These are phyloP conservation scores for Penicillium antarcticum DNA, from an alignment of 495 filamentous ascomycete genomes.

Conservation along the genomic window DNA sequence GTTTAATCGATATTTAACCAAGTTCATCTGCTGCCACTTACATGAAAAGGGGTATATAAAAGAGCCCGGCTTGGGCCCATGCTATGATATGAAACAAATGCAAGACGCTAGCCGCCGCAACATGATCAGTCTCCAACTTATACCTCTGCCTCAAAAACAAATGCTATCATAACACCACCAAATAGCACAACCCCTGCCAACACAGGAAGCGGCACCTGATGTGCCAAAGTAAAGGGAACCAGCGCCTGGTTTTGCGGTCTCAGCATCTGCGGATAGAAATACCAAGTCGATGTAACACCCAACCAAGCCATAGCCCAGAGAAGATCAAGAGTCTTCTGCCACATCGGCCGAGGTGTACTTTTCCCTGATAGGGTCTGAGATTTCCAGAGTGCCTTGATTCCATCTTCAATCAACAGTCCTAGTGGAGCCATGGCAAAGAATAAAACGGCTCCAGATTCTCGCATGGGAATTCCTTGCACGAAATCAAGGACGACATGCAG, in stretches of 20 bases:
- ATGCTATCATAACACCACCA: slow-evolving; percentile 3
- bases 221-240: slow-evolving; percentile 15
- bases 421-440: slow-evolving; percentile 33
- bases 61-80: too few species aligned
- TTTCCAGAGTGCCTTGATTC: slow-evolving; percentile 16
- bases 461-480: slow-evolving; percentile 21
- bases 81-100: too few species aligned
- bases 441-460: slow-evolving; percentile 21
- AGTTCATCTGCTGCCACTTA: too few species aligned
- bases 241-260: slow-evolving; percentile 15
- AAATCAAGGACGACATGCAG: slow-evolving; percentile 30
- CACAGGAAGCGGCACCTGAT: slow-evolving; percentile 4
- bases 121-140: neutral
- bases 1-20: too few species aligned
- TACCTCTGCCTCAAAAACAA: slow-evolving; percentile 13
- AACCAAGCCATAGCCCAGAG: slow-evolving; percentile 17
- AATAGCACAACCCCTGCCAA: slow-evolving; percentile 1
- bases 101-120: too few species aligned
- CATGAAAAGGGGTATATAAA: too few species aligned
- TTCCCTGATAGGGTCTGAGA: neutral
- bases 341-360: neutral
- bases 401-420: slow-evolving; percentile 27
- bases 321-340: slow-evolving; percentile 12
- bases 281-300: slow-evolving; percentile 19
- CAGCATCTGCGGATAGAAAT: slow-evolving; percentile 18